These are phyloP conservation scores for Aureobasidium lini DNA, from an alignment of 2,329 filamentous ascomycete species.

Conservation along the genomic window DNA sequence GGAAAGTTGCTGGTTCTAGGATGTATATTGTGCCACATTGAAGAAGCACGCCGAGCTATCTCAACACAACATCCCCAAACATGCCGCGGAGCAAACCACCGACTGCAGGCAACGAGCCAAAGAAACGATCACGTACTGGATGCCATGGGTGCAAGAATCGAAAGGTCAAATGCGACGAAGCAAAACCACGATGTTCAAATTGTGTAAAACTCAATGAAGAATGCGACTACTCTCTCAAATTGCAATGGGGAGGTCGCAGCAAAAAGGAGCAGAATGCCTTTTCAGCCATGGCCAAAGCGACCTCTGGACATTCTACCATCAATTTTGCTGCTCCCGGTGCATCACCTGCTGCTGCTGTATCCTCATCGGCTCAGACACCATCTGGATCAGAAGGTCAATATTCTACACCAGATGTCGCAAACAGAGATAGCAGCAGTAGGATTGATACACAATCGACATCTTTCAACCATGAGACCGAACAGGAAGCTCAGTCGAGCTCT, in stretches of 20 bases:
- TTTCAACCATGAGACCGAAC: neutral
- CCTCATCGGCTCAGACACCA: neutral
- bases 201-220: constrained; percentile 63
- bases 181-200: constrained; percentile 64
- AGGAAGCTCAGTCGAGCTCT: neutral
- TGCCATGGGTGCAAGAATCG: constrained; percentile 73
- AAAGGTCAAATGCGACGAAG: constrained; percentile 76
- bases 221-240: constrained; percentile 73
- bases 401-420: neutral
- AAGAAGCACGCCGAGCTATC: neutral
- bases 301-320: constrained; percentile 1
- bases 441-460: neutral
- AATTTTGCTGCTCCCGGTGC: neutral
- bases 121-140: constrained; percentile 59
- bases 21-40: neutral
- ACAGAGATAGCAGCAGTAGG: neutral
- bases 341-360: neutral
- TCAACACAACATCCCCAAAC: neutral
- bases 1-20: neutral
- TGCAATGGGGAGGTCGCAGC: constrained; percentile 72
- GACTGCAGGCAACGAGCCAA: constrained; percentile 50
- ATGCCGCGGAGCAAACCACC: constrained; percentile 63
- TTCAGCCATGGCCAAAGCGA: constrained; percentile 13
- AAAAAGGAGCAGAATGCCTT: constrained; percentile 42
- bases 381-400: neutral